Evolutionary conservation across 176 grass and related monocot genomes (phyloP), one percentile per base, ranked within the genome.

Genomic region (Rhipidocladum racemiflorum): DNA sequence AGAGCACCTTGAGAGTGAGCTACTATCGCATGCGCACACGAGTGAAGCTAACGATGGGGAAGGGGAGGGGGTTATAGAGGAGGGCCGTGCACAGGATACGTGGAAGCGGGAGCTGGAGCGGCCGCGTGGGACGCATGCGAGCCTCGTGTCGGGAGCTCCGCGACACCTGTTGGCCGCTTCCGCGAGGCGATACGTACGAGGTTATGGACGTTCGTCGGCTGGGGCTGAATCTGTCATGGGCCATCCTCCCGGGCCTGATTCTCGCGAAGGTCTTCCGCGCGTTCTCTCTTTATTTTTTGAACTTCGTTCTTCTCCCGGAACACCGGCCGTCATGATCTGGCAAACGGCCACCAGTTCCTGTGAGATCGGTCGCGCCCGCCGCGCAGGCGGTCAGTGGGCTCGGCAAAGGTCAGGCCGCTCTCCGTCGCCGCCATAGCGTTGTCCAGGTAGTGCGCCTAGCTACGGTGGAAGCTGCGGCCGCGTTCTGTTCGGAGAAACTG

Each of bases 121-220:
- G 78, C 67, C 71, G 86, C 79, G 82, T 86, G 79, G 74, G 79
- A 14, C 38, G 77, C 73, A 70, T 76, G 80, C 79, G 83, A 64
- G 69, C 80, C 81, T 77, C 81, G 73, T 87, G 91, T 70, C 74
- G 23, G 78, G 36, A 2, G 29, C 42, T 61, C 43, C 42, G 63
- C 16, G 87, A 89, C 89, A 94, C 86, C 87, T 92, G 90, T 65
- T 44, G 77, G 65, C 25, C 43, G 49, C 61, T 84, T 61, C 55
- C 68, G 24, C 6, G 12, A 51, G 91, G 92, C 86, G 88, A 86
- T 94, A 86, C 30, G 45, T 60, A 82, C 88, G 91, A 94, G 91
- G 83, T 84, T 35, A 0, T 67, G 60, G 60, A 15, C 44, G 72
- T 5, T 40, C 81, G 15, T 23, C 1, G 13, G 6, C 16, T 14